Conservation (phyloP, 2,329 filamentous ascomycete species). For the Botryotinia calthae region DNA sequence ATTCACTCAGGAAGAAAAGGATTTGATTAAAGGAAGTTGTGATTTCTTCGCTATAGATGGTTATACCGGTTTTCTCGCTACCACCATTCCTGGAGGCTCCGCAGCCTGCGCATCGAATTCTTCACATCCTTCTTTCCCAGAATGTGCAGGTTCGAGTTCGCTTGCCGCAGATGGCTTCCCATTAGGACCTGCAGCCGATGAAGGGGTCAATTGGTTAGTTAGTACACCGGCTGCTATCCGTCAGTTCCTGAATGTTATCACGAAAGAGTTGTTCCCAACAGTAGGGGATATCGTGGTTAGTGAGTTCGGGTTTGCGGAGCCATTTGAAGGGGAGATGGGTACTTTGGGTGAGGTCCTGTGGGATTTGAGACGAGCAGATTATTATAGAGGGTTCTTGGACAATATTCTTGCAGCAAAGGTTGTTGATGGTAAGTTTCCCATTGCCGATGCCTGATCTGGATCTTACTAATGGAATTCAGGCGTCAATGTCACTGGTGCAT, state of each 20-base stretch:
- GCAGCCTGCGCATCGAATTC: conserved; percentile 41
- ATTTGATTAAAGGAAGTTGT: conserved; percentile 49
- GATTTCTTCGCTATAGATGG: conserved; percentile 59
- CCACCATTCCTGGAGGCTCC: conserved; percentile 39
- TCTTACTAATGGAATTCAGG: conserved; percentile 35
- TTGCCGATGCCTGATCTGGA: background rate
- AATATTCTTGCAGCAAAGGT: conserved; percentile 67
- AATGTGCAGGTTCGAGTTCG: conserved; percentile 38
- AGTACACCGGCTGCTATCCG: conserved; percentile 43
- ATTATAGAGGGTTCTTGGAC: conserved; percentile 73
- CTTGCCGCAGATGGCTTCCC: conserved; percentile 45
- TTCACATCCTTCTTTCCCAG: conserved; percentile 23
- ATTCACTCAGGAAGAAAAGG: conserved; percentile 49
- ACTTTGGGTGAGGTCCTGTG: conserved; percentile 54
- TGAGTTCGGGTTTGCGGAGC: conserved; percentile 37
- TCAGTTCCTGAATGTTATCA: conserved; percentile 44
- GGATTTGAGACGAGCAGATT: conserved; percentile 75
- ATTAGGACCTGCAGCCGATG: conserved; percentile 45
- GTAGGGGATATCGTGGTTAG: conserved; percentile 37
- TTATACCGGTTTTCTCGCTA: conserved; percentile 48
- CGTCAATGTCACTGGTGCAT: conserved; percentile 75
- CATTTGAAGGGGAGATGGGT: conserved; percentile 31
- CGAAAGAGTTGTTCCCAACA: conserved; percentile 42
- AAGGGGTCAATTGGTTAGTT: conserved; percentile 44
- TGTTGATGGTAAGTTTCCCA: conserved; percentile 49